Evolutionary conservation across 2,329 filamentous ascomycete species (phyloP).

Genomic region (Apiospora pterosperma): DNA sequence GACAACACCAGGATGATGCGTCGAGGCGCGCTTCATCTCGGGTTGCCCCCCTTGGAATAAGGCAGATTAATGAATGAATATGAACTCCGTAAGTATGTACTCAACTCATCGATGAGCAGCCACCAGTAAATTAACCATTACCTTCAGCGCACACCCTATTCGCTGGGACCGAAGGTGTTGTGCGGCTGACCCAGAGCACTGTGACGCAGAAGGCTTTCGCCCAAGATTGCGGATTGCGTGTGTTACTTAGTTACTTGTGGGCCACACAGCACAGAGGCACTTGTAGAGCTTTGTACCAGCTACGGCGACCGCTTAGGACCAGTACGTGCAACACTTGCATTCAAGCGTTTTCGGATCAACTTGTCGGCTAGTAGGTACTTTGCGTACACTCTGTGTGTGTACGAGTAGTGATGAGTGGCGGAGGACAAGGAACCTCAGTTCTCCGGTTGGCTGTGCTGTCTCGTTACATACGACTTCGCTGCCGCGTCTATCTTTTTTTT

Average conservation of each 20-base stretch:
- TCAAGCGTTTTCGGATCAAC: not conserved
- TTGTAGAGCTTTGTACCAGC: not conserved
- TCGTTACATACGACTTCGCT: not conserved
- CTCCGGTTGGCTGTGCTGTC: not conserved
- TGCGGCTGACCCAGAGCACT: not conserved
- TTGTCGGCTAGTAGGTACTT: not conserved
- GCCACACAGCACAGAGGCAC: not conserved
- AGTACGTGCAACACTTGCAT: constrained; percentile 5
- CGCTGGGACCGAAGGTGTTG: not conserved
- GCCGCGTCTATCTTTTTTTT: not conserved
- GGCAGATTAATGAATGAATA: not conserved
- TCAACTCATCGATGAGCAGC: not conserved
- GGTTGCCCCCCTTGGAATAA: not conserved
- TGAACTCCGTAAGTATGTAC: not conserved
- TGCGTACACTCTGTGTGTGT: no score
- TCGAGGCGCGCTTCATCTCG: not conserved
- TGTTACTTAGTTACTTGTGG: not conserved
- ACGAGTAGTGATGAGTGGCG: not conserved
- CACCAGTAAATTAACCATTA: constrained; percentile 1
- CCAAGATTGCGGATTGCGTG: constrained; percentile 2
- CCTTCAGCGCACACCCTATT: not conserved
- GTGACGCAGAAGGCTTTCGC: not conserved
- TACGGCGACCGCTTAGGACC: constrained; percentile 10
- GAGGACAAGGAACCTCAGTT: not conserved
- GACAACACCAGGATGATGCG: not conserved